Evolutionary conservation across 768 basidiomycete genomes (phyloP).

Genomic region (Rhizopogon vesiculosus): DNA sequence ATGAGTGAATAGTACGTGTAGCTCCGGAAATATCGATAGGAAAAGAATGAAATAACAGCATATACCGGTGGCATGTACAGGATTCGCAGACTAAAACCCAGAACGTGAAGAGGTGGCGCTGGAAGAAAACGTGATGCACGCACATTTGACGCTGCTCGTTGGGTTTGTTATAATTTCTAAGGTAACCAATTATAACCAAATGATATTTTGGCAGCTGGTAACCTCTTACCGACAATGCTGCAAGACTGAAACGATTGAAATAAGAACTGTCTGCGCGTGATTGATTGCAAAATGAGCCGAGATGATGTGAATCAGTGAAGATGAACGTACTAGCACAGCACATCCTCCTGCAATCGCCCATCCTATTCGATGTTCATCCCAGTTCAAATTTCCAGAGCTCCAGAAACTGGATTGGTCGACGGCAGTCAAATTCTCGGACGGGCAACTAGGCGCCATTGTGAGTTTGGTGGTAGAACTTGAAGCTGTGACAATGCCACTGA

Average conservation of each 20-base stretch:
- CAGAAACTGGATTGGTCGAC: conserved; percentile 65
- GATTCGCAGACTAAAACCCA: conserved; percentile 55
- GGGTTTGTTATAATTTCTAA: conserved; percentile 67
- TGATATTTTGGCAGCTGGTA: neutral
- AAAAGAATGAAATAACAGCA: conserved; percentile 79
- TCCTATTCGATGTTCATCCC: conserved; percentile 63
- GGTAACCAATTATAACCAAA: neutral
- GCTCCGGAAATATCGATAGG: conserved; percentile 77
- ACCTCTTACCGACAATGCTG: conserved; percentile 58
- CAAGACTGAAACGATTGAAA: conserved; percentile 51
- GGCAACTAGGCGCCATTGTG: conserved; percentile 34
- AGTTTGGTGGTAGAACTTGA: neutral
- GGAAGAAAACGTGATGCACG: conserved; percentile 13
- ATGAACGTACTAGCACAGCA: conserved; percentile 44
- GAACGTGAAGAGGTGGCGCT: neutral
- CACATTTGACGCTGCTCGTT: conserved; percentile 80
- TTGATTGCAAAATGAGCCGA: neutral
- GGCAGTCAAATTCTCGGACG: conserved; percentile 42
- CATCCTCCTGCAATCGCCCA: conserved; percentile 70
- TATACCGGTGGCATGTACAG: conserved; percentile 84
- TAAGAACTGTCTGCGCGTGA: conserved; percentile 47
- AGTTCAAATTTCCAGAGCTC: conserved; percentile 46
- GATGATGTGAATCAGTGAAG: conserved; percentile 1
- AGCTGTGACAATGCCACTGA: neutral
- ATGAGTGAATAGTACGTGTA: conserved; percentile 63